Evolutionary conservation across 2,329 filamentous ascomycete species (phyloP).

Genomic region (Bipolaris bicolor): DNA sequence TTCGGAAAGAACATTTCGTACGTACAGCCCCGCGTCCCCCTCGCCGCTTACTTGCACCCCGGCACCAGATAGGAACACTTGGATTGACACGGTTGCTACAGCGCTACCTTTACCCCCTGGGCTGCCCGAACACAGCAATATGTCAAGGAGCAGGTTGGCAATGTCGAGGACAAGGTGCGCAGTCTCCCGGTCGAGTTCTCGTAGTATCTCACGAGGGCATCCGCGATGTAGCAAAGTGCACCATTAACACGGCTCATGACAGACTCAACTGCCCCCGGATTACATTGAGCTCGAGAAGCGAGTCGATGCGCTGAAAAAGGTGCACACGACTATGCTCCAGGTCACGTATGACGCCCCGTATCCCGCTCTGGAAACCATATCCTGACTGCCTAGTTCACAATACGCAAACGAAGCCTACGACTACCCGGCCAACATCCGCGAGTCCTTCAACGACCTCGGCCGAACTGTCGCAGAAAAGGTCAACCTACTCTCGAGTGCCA

Average conservation of each 20-base stretch:
- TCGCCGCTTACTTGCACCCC: background rate
- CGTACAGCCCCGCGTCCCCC: constrained; percentile 35
- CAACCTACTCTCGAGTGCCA: constrained; percentile 82
- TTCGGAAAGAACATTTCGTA: constrained; percentile 75
- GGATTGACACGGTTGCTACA: constrained; percentile 58
- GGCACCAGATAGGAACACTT: constrained; percentile 9
- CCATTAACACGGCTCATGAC: constrained; percentile 30
- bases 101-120: constrained; percentile 87
- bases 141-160: constrained; percentile 96
- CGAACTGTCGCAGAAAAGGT: constrained; percentile 97
- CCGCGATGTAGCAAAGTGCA: constrained; percentile 1
- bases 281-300: constrained; percentile 99
- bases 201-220: background rate
- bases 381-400: constrained; percentile 69
- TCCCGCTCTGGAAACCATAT: constrained; percentile 1
- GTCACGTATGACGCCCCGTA: constrained; percentile 76
- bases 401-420: constrained; percentile 89
- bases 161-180: constrained; percentile 86
- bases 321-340: constrained; percentile 95
- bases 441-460: constrained; percentile 95
- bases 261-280: constrained; percentile 96
- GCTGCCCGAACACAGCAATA: constrained; percentile 94
- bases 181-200: background rate
- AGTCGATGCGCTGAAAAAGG: constrained; percentile 94
- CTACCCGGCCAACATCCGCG: constrained; percentile 96